phyloP scores from a whole-genome alignment of 202 grass and related monocot species.

The Carex arenaria region DNA sequence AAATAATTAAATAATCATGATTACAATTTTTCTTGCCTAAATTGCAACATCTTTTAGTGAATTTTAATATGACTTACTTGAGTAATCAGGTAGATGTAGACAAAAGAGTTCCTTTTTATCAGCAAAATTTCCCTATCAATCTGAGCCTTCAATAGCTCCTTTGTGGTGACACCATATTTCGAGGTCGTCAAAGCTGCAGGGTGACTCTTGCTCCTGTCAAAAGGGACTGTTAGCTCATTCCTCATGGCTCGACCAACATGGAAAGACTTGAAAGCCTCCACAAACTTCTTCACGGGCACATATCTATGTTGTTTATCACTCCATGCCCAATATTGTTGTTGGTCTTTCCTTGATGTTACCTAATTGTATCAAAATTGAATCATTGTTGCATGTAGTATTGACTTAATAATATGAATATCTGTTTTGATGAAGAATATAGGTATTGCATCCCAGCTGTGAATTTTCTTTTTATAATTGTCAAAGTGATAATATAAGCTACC shows the following conservation, averaged over 20 bases:
- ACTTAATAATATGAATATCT: too few species aligned
- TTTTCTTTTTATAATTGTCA: too few species aligned
- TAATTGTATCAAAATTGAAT: conserved; percentile 17
- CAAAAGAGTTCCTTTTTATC: conserved; percentile 47
- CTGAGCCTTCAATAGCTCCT: conserved; percentile 35
- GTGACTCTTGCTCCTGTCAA: conserved; percentile 32
- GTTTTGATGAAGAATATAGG: too few species aligned
- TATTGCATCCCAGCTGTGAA: too few species aligned
- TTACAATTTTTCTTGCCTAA: neutral
- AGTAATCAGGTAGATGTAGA: conserved; percentile 32
- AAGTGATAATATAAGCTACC: too few species aligned
- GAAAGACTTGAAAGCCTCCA: conserved; percentile 34
- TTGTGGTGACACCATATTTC: conserved; percentile 32
- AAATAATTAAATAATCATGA: too few species aligned
- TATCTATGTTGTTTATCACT: conserved; percentile 32
- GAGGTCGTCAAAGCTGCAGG: conserved; percentile 32
- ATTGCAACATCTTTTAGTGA: neutral
- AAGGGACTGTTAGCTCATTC: conserved; percentile 32
- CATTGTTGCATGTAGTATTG: too few species aligned
- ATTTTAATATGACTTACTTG: conserved; percentile 15
- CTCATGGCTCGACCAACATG: conserved; percentile 22
- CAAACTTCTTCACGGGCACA: conserved; percentile 40
- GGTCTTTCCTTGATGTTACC: conserved; percentile 54
- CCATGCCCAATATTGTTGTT: conserved; percentile 40
- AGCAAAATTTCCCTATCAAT: conserved; percentile 42